A percentile compares a stretch with the other conserved stretches of the same genome.
phyloP scores from a whole-genome alignment of 805 yeast genomes.

The Sungouiozyma ichnusensis region DNA sequence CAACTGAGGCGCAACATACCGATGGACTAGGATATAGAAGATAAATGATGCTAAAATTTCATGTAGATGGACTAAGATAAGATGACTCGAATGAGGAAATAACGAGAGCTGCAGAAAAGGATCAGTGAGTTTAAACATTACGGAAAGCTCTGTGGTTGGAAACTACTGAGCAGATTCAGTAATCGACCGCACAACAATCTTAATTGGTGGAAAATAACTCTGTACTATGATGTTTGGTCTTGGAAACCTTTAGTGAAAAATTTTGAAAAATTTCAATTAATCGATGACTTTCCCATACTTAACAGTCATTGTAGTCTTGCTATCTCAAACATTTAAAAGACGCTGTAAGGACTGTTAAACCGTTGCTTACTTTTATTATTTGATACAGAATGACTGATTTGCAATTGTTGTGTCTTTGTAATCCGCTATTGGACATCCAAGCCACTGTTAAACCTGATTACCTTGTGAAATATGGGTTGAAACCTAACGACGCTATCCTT shows the following conservation, averaged over 20 bases:
- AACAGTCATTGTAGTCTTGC: no score
- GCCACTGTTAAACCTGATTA: constrained; percentile 58
- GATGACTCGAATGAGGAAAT: constrained; percentile 31
- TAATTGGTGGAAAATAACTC: no score
- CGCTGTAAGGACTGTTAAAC: no score
- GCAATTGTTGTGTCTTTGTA: constrained; percentile 71
- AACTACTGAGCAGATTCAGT: background rate
- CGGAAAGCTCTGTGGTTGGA: background rate
- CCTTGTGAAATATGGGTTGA: constrained; percentile 70
- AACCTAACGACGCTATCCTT: constrained; percentile 89
- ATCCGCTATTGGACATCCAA: constrained; percentile 85
- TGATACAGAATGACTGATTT: constrained; percentile 11
- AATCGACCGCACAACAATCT: no score
- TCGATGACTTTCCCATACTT: background rate
- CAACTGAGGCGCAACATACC: constrained; percentile 38
- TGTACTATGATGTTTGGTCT: no score
- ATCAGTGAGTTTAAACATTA: constrained; percentile 6
- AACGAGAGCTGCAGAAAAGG: constrained; percentile 24
- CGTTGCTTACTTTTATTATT: no score
- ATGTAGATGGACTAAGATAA: constrained; percentile 54
- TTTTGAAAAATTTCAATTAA: background rate
- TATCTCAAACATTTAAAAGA: no score
- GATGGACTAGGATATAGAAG: constrained; percentile 49
- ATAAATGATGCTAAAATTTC: constrained; percentile 53
- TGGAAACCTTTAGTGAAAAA: no score